These are phyloP conservation scores for Linnemannia elongata DNA, from an alignment of 192 early-diverging fungal genomes.

Conservation along the genomic window DNA sequence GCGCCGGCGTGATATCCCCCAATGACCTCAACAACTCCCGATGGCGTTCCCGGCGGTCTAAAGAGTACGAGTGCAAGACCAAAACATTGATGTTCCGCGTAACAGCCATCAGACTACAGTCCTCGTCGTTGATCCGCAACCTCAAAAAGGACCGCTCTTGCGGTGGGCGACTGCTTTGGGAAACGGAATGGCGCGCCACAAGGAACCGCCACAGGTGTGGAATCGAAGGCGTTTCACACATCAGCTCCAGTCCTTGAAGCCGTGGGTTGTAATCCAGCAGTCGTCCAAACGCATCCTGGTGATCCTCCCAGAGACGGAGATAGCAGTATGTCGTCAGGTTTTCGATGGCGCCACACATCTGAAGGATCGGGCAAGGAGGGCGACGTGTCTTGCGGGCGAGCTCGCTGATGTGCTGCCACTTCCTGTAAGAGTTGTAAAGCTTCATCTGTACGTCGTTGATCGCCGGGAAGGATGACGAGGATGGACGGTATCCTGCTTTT, in stretches of 20 bases:
- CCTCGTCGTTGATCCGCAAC: constrained; percentile 10
- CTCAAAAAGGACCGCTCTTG: constrained; percentile 2
- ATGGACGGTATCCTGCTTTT: neutral
- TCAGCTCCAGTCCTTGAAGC: constrained; percentile 12
- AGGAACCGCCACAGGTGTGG: constrained; percentile 23
- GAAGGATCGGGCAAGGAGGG: neutral
- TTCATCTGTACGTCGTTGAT: neutral
- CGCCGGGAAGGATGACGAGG: neutral
- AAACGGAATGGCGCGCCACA: neutral
- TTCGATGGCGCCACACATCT: constrained; percentile 16
- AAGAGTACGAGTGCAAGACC: constrained; percentile 14
- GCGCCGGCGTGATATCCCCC: neutral
- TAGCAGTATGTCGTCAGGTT: constrained; percentile 1
- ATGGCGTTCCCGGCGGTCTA: neutral
- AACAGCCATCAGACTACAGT: constrained; percentile 11
- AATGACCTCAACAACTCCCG: constrained; percentile 15
- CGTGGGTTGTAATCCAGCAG: constrained; percentile 13
- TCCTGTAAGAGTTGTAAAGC: constrained; percentile 1
- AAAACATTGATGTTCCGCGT: neutral
- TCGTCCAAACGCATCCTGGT: neutral
- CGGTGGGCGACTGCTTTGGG: constrained; percentile 2
- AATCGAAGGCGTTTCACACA: constrained; percentile 30
- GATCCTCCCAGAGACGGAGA: constrained; percentile 22
- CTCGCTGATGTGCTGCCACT: neutral
- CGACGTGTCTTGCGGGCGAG: constrained; percentile 18